Evolutionary conservation across 352 stramenopile genomes (phyloP).

Genomic region (Phytophthora pisi): DNA sequence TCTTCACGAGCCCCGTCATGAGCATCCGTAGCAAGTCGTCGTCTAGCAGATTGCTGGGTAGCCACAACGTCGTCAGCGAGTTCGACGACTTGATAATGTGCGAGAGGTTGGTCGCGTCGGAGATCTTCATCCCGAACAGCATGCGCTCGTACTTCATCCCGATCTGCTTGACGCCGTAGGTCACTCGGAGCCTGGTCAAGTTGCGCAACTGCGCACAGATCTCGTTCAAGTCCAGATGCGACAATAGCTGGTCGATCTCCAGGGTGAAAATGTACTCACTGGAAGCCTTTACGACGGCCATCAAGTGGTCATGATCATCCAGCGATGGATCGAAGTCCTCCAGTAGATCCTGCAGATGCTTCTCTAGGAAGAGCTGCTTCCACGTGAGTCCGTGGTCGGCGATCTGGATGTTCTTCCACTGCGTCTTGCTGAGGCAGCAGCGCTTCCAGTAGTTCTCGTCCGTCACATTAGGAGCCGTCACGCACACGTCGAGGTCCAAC

Average conservation of each 20-base stretch:
- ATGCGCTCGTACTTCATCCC: conserved; percentile 96
- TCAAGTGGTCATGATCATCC: conserved; percentile 64
- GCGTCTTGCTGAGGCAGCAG: conserved; percentile 78
- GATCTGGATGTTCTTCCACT: conserved; percentile 93
- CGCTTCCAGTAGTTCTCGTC: conserved; percentile 96
- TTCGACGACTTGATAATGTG: conserved; percentile 85
- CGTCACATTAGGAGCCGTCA: conserved; percentile 84
- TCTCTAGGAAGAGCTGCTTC: conserved; percentile 94
- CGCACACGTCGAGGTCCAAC: conserved; percentile 80
- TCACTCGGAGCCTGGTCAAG: conserved; percentile 85
- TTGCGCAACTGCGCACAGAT: conserved; percentile 88
- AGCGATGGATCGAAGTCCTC: conserved; percentile 72
- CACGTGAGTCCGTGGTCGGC: conserved; percentile 91
- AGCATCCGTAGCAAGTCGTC: conserved; percentile 94
- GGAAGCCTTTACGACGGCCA: conserved; percentile 74
- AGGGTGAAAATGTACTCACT: conserved; percentile 92
- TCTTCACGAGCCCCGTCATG: conserved; percentile 93
- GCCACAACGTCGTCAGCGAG: conserved; percentile 89
- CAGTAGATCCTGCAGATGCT: conserved; percentile 73
- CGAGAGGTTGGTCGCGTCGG: conserved; percentile 89
- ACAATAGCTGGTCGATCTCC: conserved; percentile 87
- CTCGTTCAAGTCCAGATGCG: conserved; percentile 89
- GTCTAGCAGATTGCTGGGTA: conserved; percentile 92
- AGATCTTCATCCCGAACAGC: conserved; percentile 96
- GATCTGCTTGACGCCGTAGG: conserved; percentile 90